Percentiles rank a stretch among this genome's conserved stretches.
Conservation (phyloP, 2,329 filamentous ascomycete genomes). For the Sphaceloma murrayae region DNA sequence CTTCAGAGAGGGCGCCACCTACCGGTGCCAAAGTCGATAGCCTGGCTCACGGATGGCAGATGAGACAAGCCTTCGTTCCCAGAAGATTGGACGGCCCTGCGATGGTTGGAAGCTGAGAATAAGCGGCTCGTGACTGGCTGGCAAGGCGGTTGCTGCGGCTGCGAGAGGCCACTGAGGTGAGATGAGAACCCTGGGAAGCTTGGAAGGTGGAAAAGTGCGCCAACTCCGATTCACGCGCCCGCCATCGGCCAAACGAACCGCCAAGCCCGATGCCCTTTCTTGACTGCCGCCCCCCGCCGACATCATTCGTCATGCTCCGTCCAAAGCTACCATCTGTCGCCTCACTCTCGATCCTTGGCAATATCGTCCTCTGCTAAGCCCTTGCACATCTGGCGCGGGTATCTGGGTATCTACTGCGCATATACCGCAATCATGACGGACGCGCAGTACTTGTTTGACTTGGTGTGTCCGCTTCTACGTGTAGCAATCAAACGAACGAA, state of each 20-base stretch:
- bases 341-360: no score
- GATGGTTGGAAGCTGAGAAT: constrained; percentile 11
- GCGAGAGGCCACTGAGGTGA: no score
- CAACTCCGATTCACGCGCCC: no score
- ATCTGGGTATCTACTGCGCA: background rate
- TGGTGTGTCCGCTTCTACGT: constrained; percentile 10
- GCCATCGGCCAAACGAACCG: background rate
- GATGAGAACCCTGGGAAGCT: background rate
- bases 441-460: constrained; percentile 29
- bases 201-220: no score
- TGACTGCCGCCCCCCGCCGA: background rate
- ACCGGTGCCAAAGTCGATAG: no score
- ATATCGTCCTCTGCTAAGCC: constrained; percentile 3
- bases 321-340: background rate
- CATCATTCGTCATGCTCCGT: constrained; percentile 5
- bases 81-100: constrained; percentile 3
- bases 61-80: background rate
- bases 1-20: no score
- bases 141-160: background rate
- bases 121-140: constrained; percentile 1
- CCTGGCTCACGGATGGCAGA: background rate
- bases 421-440: constrained; percentile 26
- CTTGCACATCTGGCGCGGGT: background rate
- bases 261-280: background rate
- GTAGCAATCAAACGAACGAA: background rate